A percentile compares a stretch with the other conserved stretches of the same genome.
These are phyloP conservation scores for Dothistroma pini DNA, from an alignment of 2,329 filamentous ascomycete species.

Conservation along the genomic window DNA sequence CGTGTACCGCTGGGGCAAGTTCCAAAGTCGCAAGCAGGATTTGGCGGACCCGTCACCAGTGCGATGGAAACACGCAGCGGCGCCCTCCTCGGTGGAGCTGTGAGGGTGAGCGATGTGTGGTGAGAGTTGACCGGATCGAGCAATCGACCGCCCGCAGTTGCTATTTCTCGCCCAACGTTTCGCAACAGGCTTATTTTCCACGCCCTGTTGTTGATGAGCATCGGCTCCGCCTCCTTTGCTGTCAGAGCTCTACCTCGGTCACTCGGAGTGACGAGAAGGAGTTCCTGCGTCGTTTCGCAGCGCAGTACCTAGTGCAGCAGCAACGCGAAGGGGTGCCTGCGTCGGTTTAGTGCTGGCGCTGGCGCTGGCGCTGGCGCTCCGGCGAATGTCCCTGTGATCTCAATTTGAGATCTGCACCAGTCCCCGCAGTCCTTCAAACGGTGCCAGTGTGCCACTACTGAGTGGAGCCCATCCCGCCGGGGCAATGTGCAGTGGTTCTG, in stretches of 20 bases:
- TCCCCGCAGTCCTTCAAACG: neutral
- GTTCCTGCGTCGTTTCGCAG: neutral
- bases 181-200: neutral
- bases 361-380: no score
- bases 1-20: neutral
- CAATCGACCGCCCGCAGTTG: neutral
- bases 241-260: neutral
- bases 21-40: neutral
- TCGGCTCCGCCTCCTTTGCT: neutral
- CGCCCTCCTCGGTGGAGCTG: neutral
- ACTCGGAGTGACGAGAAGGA: neutral
- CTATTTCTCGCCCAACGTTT: neutral
- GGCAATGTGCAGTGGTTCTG: neutral
- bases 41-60: neutral
- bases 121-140: neutral
- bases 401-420: neutral
- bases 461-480: no score
- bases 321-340: neutral
- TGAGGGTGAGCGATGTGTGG: neutral
- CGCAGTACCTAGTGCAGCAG: neutral
- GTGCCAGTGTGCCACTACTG: neutral
- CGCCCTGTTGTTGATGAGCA: neutral
- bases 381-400: neutral
- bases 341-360: neutral
- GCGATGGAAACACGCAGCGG: neutral